These are phyloP conservation scores for Melampsora americana DNA, from an alignment of 1,284 basidiomycete species.

Conservation along the genomic window DNA sequence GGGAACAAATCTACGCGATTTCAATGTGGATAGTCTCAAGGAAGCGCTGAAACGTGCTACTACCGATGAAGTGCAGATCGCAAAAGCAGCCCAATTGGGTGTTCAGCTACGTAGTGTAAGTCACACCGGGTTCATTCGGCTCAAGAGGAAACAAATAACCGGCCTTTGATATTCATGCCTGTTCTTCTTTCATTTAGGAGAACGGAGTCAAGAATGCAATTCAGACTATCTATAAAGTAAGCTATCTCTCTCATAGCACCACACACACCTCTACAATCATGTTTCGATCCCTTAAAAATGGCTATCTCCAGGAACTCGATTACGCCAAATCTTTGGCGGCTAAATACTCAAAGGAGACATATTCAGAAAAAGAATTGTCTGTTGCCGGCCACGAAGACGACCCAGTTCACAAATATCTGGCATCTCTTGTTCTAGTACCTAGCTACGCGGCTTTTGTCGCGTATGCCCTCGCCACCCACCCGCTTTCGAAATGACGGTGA, in stretches of 20 bases:
- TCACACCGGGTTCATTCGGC: neutral
- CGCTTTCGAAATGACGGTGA: no score
- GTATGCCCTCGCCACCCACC: no score
- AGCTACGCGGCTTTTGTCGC: no score
- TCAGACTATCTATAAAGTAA: slow-evolving; percentile 49
- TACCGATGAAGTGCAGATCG: slow-evolving; percentile 49
- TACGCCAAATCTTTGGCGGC: no score
- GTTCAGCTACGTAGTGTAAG: slow-evolving; percentile 47
- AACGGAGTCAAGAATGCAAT: slow-evolving; percentile 50
- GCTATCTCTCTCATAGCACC: slow-evolving; percentile 45
- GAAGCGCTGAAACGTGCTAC: slow-evolving; percentile 48
- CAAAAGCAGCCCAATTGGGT: slow-evolving; percentile 50
- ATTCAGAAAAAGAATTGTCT: no score
- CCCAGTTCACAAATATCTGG: no score
- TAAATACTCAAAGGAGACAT: no score
- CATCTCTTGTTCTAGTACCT: no score
- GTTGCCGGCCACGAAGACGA: no score
- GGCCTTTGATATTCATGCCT: slow-evolving; percentile 47
- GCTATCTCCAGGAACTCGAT: no score
- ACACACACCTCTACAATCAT: neutral
- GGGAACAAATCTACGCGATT: slow-evolving; percentile 47
- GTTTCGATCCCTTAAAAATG: no score
- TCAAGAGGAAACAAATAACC: no score
- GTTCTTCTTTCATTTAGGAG: slow-evolving; percentile 47
- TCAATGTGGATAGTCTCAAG: slow-evolving; percentile 43